phyloP scores from a whole-genome alignment of 306 rosid species.

The Lathyrus sativus region DNA sequence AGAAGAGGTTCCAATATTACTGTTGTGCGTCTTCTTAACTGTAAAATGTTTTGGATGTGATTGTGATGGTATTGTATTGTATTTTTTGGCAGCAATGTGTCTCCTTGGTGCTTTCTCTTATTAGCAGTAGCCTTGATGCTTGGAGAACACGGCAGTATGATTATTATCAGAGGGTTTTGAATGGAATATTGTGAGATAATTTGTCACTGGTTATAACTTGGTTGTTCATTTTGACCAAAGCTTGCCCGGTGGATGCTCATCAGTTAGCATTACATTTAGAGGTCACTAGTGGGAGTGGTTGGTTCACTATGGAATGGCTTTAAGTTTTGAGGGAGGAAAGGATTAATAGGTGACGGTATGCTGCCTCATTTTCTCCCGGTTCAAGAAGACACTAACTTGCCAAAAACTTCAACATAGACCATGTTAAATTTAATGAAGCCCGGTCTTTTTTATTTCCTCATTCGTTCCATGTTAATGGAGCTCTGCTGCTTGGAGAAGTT shows the following conservation, averaged over 20 bases:
- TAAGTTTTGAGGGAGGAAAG: constrained; percentile 39
- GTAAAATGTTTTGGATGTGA: constrained; percentile 27
- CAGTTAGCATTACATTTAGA: constrained; percentile 32
- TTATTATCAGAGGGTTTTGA: constrained; percentile 94
- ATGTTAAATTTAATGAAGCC: constrained; percentile 40
- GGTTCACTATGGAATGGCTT: constrained; percentile 47
- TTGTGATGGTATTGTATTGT: constrained; percentile 30
- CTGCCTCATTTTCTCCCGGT: constrained; percentile 48
- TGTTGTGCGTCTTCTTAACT: background rate
- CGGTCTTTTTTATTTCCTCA: constrained; percentile 35
- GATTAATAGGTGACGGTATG: constrained; percentile 37
- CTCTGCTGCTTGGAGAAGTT: constrained; percentile 43
- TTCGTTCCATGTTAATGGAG: constrained; percentile 43
- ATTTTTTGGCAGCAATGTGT: constrained; percentile 83
- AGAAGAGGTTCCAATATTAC: constrained; percentile 76
- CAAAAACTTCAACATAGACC: constrained; percentile 31
- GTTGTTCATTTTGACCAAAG: constrained; percentile 45
- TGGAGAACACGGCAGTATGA: constrained; percentile 99
- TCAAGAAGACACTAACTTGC: constrained; percentile 45
- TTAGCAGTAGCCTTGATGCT: constrained; percentile 98
- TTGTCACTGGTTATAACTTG: constrained; percentile 39
- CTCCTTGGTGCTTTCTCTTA: constrained; percentile 92
- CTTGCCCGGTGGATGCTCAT: constrained; percentile 38
- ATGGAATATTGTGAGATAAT: constrained; percentile 83
- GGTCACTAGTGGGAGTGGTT: constrained; percentile 35